A percentile compares a stretch with the other conserved stretches of the same genome.
These are phyloP conservation scores for Melaleuca alternifolia DNA, from an alignment of 345 rosid genomes.

Conservation along the genomic window DNA sequence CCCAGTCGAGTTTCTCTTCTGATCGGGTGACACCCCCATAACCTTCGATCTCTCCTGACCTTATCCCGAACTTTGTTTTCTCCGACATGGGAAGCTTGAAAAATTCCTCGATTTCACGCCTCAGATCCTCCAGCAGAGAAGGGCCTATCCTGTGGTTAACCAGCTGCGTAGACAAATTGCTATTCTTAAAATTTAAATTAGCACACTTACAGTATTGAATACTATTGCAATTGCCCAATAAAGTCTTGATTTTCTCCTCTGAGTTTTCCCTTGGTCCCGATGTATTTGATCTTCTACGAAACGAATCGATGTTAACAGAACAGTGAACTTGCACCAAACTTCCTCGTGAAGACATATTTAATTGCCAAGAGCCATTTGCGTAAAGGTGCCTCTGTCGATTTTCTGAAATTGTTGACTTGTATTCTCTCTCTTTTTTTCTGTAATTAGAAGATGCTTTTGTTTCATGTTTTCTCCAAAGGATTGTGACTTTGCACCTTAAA, in stretches of 20 bases:
- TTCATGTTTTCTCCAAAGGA: background rate
- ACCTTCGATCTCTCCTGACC: conserved; percentile 1
- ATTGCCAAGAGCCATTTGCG: background rate
- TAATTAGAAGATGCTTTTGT: background rate
- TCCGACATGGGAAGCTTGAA: background rate
- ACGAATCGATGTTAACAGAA: background rate
- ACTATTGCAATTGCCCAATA: background rate
- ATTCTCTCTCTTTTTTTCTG: background rate
- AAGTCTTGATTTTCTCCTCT: background rate
- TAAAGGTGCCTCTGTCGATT: background rate
- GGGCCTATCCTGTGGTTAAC: conserved; percentile 5
- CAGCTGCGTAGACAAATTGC: background rate
- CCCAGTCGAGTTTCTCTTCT: conserved; percentile 23
- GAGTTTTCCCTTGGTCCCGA: background rate
- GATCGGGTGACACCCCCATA: background rate
- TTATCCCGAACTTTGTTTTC: background rate
- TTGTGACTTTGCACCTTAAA: background rate
- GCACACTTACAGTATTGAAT: background rate
- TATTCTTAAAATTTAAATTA: background rate
- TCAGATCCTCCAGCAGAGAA: background rate
- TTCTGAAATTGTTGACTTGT: background rate
- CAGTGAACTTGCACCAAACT: background rate
- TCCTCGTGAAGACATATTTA: background rate
- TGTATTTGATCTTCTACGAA: background rate
- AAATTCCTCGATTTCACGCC: conserved; percentile 1